Evolutionary conservation across 768 basidiomycete species (phyloP).

Genomic region (Termitomyces sp.): DNA sequence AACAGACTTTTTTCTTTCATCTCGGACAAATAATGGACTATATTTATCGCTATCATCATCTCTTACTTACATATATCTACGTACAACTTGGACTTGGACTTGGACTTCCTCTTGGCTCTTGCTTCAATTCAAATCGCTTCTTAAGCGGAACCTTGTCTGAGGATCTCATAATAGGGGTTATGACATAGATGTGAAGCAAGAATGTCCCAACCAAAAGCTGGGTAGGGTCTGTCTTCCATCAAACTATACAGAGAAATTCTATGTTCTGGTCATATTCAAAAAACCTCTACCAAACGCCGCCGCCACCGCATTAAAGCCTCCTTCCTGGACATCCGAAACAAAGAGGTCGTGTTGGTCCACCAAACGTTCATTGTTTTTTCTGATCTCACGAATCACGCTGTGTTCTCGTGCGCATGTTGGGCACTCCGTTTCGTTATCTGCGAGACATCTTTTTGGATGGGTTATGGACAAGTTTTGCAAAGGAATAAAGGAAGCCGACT

Average conservation of each 20-base stretch:
- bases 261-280: conserved; percentile 37
- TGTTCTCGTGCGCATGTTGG: conserved; percentile 85
- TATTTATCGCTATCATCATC: neutral
- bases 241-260: conserved; percentile 20
- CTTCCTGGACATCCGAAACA: conserved; percentile 66
- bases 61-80: neutral
- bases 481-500: conserved; percentile 8
- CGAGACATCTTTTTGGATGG: conserved; percentile 59
- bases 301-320: conserved; percentile 69
- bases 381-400: conserved; percentile 84
- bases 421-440: conserved; percentile 86
- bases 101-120: too few species aligned
- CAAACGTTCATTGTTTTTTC: conserved; percentile 77
- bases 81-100: neutral
- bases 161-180: neutral
- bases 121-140: neutral
- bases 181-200: too few species aligned
- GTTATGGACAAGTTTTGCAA: neutral
- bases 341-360: conserved; percentile 81
- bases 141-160: neutral
- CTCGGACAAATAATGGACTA: neutral
- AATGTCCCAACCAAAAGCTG: neutral
- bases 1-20: neutral
- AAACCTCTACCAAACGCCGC: conserved; percentile 65
- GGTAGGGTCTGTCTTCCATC: neutral